Base-by-base conservation (phyloP, 306 rosid genomes). In the Astragalus membranaceus region DNA sequence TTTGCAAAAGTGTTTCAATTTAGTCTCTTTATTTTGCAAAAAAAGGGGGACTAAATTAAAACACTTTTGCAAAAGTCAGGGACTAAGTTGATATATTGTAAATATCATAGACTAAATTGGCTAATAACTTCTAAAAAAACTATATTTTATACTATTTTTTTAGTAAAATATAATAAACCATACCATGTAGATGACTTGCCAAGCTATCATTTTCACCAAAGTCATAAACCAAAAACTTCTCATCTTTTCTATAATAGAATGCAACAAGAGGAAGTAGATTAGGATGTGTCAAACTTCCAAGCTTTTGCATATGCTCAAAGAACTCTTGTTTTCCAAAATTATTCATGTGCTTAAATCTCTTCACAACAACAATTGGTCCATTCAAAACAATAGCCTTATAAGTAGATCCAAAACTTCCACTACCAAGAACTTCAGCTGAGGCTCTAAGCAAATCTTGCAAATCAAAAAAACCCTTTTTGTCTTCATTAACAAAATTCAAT, bases 331-430 rank as follows among this genome's bases (percentile, higher is more conserved):
- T 87, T 42, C 96, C 79, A 14, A 81, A 82, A 20, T 67, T 86
- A 59, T 87, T 87, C 94, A 93, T 87, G 37, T 82, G 61, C 78
- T 63, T 83, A 69, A 88, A 85, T 74, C 96, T 87, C 85, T 90
- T 93, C 68, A 93, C 94, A 55, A 84, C 94, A 70, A 88, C 67
- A 43, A 79, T 43, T 7, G 81, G 59, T 69, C 96, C 96, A 48
- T 66, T 78, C 55, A 70, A 15, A 64, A 90, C 69, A 61, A 61
- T 32, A 1, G 92, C 97, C 73, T 90, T 93, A 53, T 84, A 90
- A 8, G 94, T 82, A 7, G 92, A 88, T 2, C 94, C 92, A 55
- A 93, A 87, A 11, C 89, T 82, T 49, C 96, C 94, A 79, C 89
- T 84, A 0, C 96, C 97, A 63, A 88, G 70, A 11, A 90, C 85